Conservation (phyloP, 306 rosid species). For the Trifolium pratense region DNA sequence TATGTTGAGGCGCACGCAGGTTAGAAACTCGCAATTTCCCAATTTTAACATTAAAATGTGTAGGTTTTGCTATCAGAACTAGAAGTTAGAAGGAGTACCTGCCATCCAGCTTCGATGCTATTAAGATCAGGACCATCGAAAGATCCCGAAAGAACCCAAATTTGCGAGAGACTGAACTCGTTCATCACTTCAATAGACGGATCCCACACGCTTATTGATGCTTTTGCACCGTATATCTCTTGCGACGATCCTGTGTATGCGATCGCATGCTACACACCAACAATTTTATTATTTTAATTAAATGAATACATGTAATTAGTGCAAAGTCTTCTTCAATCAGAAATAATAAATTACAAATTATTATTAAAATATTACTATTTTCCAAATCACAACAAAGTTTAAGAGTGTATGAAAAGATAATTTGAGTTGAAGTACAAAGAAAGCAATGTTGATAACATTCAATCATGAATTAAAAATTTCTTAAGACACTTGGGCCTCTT, state of each 20-base stretch:
- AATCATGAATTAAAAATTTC: neutral
- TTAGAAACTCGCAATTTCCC: too few species aligned
- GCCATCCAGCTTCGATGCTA: constrained; percentile 99
- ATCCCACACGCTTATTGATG: constrained; percentile 93
- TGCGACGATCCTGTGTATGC: constrained; percentile 74
- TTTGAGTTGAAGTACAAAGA: constrained; percentile 5
- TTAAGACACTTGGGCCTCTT: constrained; percentile 22
- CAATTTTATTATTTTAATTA: neutral
- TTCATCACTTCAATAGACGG: constrained; percentile 74
- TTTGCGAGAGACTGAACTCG: constrained; percentile 90
- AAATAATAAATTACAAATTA: neutral
- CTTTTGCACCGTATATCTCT: constrained; percentile 85
- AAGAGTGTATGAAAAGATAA: constrained; percentile 27
- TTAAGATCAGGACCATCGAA: constrained; percentile 97
- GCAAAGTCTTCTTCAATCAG: neutral
- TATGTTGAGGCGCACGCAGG: too few species aligned
- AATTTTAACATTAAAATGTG: too few species aligned
- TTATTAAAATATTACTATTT: neutral
- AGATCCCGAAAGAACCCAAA: constrained; percentile 91
- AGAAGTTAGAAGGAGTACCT: constrained; percentile 62
- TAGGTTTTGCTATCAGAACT: neutral
- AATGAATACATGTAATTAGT: neutral
- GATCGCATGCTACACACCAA: constrained; percentile 70
- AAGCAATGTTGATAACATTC: constrained; percentile 19
- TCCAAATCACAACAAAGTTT: constrained; percentile 3